A percentile compares a stretch with the other conserved stretches of the same genome.
Conservation (phyloP, 768 basidiomycete genomes). For the Termitomyces sp. region DNA sequence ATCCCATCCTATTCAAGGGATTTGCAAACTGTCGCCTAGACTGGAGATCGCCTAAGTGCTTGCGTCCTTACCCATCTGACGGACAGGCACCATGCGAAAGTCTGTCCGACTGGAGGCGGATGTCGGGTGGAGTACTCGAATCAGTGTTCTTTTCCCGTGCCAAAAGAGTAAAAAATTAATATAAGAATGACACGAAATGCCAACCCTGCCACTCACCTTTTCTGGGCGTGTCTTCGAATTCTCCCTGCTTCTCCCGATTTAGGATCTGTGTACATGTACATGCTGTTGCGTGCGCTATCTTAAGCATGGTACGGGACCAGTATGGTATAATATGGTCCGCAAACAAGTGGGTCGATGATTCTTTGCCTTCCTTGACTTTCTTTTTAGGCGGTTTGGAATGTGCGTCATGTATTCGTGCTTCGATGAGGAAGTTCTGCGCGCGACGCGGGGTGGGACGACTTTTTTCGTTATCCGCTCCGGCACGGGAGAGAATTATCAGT, state of each 20-base stretch:
- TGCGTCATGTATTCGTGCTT: not conserved
- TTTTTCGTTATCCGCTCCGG: not conserved
- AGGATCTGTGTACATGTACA: constrained; percentile 6
- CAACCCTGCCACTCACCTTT: constrained; percentile 1
- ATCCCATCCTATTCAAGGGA: not conserved
- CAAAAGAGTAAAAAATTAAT: constrained; percentile 6
- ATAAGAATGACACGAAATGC: constrained; percentile 10
- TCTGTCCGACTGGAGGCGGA: not conserved
- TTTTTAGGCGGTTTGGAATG: constrained; percentile 2
- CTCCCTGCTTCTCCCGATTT: constrained; percentile 3
- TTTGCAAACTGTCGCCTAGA: constrained; percentile 2
- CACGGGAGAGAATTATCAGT: not conserved
- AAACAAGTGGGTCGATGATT: constrained; percentile 7
- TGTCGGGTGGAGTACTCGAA: not conserved
- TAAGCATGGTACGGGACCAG: not conserved
- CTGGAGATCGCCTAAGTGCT: not conserved
- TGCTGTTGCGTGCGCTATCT: constrained; percentile 2
- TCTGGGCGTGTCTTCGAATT: constrained; percentile 4
- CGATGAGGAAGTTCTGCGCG: constrained; percentile 1
- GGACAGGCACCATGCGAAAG: constrained; percentile 4
- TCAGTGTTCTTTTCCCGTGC: not conserved
- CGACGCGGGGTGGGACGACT: not conserved
- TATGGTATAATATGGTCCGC: constrained; percentile 1
- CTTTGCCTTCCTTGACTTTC: constrained; percentile 6
- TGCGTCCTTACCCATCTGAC: not conserved